Evolutionary conservation across 805 yeast species (phyloP).

Genomic region (Ogataea degrootiae): DNA sequence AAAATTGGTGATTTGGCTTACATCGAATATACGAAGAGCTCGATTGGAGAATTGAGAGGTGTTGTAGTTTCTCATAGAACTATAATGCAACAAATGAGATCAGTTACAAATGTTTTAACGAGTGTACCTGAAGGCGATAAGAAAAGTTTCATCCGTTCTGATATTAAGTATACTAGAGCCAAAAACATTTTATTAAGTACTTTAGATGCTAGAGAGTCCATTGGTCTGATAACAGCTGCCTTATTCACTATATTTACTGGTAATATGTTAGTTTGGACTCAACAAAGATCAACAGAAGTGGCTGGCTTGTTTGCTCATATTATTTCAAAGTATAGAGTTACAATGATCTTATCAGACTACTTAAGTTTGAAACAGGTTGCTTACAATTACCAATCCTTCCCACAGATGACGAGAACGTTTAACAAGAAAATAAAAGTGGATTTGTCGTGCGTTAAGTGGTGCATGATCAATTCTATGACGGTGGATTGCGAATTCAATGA

Average conservation of each 20-base stretch:
- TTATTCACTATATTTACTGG: slow-evolving; percentile 83
- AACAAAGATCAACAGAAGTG: slow-evolving; percentile 63
- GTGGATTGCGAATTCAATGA: slow-evolving; percentile 93
- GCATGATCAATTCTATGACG: slow-evolving; percentile 79
- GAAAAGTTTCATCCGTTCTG: slow-evolving; percentile 47
- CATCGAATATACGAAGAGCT: slow-evolving; percentile 86
- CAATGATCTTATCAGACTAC: slow-evolving; percentile 79
- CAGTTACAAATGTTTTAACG: slow-evolving; percentile 62
- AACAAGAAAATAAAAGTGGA: slow-evolving; percentile 73
- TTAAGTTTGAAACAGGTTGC: slow-evolving; percentile 85
- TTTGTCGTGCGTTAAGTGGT: slow-evolving; percentile 79
- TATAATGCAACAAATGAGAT: slow-evolving; percentile 80
- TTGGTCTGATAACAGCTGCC: slow-evolving; percentile 81
- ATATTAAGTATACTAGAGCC: slow-evolving; percentile 40
- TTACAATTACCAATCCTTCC: slow-evolving; percentile 87
- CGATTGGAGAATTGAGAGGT: slow-evolving; percentile 88
- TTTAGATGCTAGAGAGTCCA: slow-evolving; percentile 69
- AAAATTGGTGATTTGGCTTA: slow-evolving; percentile 85
- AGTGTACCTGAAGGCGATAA: slow-evolving; percentile 45
- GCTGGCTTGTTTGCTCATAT: slow-evolving; percentile 87
- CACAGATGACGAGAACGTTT: slow-evolving; percentile 76
- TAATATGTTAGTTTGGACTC: slow-evolving; percentile 73
- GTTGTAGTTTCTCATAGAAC: slow-evolving; percentile 90
- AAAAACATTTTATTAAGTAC: slow-evolving; percentile 58
- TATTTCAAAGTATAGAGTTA: slow-evolving; percentile 64